Evolutionary conservation across 805 yeast species (phyloP), one percentile per base, ranked within the genome.

Genomic region (Metschnikowia arizonensis): DNA sequence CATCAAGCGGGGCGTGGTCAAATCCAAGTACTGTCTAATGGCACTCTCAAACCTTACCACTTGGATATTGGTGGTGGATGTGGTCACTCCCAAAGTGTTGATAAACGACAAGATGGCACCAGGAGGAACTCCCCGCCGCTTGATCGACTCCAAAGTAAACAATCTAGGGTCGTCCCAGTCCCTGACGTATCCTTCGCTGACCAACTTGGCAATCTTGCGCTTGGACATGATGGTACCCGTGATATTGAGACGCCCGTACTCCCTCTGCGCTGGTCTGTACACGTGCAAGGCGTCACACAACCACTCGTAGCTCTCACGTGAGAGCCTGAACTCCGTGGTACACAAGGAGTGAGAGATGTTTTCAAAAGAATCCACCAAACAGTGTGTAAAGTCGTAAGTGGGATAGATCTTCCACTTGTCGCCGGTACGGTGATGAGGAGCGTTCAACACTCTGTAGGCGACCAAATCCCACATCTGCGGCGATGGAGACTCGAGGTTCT

Each of bases 391-490:
- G 66, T 93, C 99, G 64, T 93, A 93, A 19, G 99, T 93, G 55
- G 99, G 99, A 62, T 93, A 93, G 50, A 93, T 91, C 69, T 85
- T 88, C 99, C 99, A 93, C 68, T 87, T 87, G 62, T 81, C 84
- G 46, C 98, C 99, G 10, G 99, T 93, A 70, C 98, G 83, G 68
- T 91, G 95, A 68, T 93, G 99, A 28, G 89, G 80, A 11, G 96
- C 89, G 57, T 91, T 78, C 57, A 93, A 74, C 3, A 93, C 96
- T 65, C 99, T 81, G 71, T 93, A 93, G 10, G 99, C 99, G 50
- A 93, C 93, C 53, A 93, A 77, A 69, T 93, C 99, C 99, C 99
- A 93, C 99, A 93, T 93, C 72, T 93, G 99, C 14, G 99, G 99
- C 52, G 88, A 86, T 52, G 97, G 96, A 14, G 93, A 85, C 7